Percentiles rank a stretch among this genome's conserved stretches.
These are phyloP conservation scores for Ormosia semicastrata DNA, from an alignment of 306 rosid species.

Conservation along the genomic window DNA sequence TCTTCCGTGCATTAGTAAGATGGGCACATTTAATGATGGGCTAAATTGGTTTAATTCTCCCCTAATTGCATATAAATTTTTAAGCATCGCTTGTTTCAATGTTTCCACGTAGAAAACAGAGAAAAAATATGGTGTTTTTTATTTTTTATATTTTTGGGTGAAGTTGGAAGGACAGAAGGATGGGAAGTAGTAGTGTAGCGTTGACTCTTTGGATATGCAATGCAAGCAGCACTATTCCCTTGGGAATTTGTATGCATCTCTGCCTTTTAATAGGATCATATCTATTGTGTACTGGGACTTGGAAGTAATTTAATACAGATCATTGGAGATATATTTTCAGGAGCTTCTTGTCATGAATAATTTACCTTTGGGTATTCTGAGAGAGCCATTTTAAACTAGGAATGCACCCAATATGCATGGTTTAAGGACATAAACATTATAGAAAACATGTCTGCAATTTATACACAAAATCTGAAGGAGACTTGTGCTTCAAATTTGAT, in stretches of 20 bases:
- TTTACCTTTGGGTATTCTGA: not conserved
- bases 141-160: no score
- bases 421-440: not conserved
- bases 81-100: not conserved
- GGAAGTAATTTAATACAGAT: not conserved
- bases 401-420: not conserved
- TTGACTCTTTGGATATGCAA: not conserved
- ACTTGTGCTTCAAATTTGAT: not conserved
- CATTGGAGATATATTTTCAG: not conserved
- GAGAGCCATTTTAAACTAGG: not conserved
- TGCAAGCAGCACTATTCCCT: not conserved
- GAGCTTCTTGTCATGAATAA: not conserved
- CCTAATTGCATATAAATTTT: not conserved
- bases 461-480: not conserved
- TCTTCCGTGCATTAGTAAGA: not conserved
- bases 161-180: not conserved
- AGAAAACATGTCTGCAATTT: not conserved
- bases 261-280: not conserved
- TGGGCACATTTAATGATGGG: not conserved
- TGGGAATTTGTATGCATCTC: not conserved
- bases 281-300: not conserved
- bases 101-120: not conserved
- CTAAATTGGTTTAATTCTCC: not conserved
- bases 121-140: not conserved
- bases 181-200: not conserved